A percentile compares a stretch with the other conserved stretches of the same genome.
phyloP scores from a whole-genome alignment of 176 grass and related monocot genomes.

The Oryza meyeriana region DNA sequence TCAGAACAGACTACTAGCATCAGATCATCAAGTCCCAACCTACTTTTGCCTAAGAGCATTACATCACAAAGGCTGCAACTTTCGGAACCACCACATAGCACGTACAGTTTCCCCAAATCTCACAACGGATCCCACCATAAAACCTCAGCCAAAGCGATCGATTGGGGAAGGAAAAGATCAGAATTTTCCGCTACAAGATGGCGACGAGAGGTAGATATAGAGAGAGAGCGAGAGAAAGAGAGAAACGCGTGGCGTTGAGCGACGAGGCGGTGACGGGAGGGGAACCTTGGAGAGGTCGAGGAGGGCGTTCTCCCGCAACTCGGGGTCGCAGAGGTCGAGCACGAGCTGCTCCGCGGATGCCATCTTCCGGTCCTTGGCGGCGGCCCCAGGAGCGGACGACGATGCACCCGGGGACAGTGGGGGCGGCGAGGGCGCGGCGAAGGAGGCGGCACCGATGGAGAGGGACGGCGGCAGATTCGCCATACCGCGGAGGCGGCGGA shows the following conservation, averaged over 20 bases:
- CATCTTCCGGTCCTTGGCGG: slow-evolving; percentile 56
- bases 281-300: slow-evolving; percentile 70
- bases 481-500: slow-evolving; percentile 37
- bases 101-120: not conserved
- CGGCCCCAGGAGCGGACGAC: not conserved
- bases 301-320: slow-evolving; percentile 73
- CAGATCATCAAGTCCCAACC: not conserved
- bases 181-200: not conserved
- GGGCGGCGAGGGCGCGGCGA: slow-evolving; percentile 20
- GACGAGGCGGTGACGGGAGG: not conserved
- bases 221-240: not conserved
- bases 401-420: slow-evolving; percentile 13
- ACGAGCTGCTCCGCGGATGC: slow-evolving; percentile 77
- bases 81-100: not conserved
- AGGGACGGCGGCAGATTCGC: slow-evolving; percentile 59
- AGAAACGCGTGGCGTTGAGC: not conserved
- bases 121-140: not conserved
- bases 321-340: slow-evolving; percentile 74
- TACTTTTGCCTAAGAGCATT: slow-evolving; percentile 1
- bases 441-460: slow-evolving; percentile 45
- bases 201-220: not conserved
- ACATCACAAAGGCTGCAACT: not conserved
- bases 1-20: not conserved
- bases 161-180: not conserved
- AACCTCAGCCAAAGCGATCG: not conserved